A percentile compares a stretch with the other conserved stretches of the same genome.
phyloP scores from a whole-genome alignment of 2,329 filamentous ascomycete species.

The Colletotrichum gloeosporioides region DNA sequence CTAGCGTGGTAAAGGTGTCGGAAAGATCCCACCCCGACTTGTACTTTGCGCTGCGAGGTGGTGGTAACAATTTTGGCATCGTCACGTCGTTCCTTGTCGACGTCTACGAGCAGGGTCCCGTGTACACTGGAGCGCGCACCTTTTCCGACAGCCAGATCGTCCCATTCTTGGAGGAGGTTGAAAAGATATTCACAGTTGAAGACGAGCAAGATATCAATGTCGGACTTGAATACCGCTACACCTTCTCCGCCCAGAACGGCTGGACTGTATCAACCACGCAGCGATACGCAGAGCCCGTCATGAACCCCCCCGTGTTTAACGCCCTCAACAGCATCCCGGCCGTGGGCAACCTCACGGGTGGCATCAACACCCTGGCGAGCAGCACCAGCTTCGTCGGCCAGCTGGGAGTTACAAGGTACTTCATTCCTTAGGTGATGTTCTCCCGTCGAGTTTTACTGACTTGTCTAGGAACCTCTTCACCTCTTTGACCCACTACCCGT shows the following conservation, averaged over 20 bases:
- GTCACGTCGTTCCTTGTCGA: not conserved
- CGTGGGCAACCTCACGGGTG: not conserved
- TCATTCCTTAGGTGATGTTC: too few species aligned
- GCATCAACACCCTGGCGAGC: not conserved
- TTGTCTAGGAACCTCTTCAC: not conserved
- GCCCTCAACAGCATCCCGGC: not conserved
- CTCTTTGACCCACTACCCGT: not conserved
- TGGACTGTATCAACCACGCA: not conserved
- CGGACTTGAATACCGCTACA: not conserved
- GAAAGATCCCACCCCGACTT: not conserved
- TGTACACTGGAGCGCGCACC: not conserved
- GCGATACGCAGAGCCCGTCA: not conserved
- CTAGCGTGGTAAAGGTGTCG: not conserved
- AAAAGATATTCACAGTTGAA: not conserved
- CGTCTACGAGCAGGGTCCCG: not conserved
- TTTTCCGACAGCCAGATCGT: not conserved
- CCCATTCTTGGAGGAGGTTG: not conserved
- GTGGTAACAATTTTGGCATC: not conserved
- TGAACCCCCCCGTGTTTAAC: not conserved
- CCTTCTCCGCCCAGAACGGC: not conserved
- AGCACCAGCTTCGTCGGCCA: not conserved
- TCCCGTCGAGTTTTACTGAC: not conserved
- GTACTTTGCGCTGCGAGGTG: not conserved
- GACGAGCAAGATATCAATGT: not conserved
- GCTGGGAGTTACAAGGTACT: too few species aligned